These are phyloP conservation scores for Cercophora scortea DNA, from an alignment of 495 filamentous ascomycete species.

Conservation along the genomic window DNA sequence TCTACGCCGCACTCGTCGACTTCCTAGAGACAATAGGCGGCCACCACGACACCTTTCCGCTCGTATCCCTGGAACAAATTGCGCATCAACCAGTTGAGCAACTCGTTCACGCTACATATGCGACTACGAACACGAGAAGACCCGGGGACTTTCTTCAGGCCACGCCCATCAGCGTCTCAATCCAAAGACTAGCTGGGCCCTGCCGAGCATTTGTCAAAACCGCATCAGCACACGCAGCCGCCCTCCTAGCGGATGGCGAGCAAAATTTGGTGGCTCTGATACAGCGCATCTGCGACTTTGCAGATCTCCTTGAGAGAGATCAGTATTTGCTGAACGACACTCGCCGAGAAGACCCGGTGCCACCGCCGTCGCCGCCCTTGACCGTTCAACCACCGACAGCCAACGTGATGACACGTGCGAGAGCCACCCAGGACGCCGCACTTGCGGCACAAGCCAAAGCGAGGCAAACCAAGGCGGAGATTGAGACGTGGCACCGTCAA, in stretches of 20 bases:
- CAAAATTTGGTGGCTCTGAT: neutral
- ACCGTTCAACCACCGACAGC: neutral
- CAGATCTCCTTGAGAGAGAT: neutral
- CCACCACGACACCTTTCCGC: constrained; percentile 8
- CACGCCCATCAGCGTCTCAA: too few species aligned
- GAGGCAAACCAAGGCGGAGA: neutral
- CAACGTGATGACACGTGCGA: neutral
- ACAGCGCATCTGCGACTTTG: neutral
- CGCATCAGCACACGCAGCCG: too few species aligned
- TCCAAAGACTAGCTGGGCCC: too few species aligned
- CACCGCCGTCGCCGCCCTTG: neutral
- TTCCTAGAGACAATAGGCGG: constrained; percentile 16
- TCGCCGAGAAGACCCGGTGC: too few species aligned
- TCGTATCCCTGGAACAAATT: constrained; percentile 11
- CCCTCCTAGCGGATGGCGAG: too few species aligned
- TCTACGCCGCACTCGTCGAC: constrained; percentile 20
- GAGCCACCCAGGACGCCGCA: neutral
- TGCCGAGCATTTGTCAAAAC: too few species aligned
- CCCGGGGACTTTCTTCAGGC: neutral
- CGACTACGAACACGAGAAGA: neutral
- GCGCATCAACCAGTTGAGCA: constrained; percentile 13
- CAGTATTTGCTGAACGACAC: too few species aligned
- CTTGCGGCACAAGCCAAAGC: constrained; percentile 2
- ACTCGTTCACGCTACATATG: constrained; percentile 1
- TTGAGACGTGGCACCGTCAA: constrained; percentile 25